Evolutionary conservation across 2,329 filamentous ascomycete species (phyloP).

Genomic region (Colletotrichum orchidophilum): DNA sequence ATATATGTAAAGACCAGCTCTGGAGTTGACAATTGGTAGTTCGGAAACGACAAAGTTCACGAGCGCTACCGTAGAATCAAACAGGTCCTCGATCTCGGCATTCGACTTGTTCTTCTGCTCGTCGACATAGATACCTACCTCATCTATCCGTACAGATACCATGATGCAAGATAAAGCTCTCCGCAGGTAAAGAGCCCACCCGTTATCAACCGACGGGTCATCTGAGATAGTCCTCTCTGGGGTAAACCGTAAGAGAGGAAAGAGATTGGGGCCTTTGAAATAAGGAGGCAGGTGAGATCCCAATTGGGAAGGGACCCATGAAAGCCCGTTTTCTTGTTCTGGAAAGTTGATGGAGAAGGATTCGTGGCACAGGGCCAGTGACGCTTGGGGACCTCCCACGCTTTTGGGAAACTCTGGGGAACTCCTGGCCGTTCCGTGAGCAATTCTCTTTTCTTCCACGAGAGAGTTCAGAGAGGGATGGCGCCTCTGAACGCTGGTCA

Average conservation of each 20-base stretch:
- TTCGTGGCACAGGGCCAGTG: not conserved
- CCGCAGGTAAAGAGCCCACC: not conserved
- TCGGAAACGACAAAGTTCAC: conserved; percentile 68
- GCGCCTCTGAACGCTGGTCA: not conserved
- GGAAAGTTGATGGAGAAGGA: conserved; percentile 7
- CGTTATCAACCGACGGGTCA: not conserved
- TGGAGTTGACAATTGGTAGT: conserved; percentile 70
- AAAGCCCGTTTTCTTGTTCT: conserved; percentile 2
- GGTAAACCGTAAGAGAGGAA: not conserved
- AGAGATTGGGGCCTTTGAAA: not conserved
- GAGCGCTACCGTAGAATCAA: conserved; percentile 65
- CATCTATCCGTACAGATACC: too few relatives aligned
- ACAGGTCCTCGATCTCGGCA: conserved; percentile 64
- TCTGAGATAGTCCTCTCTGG: conserved; percentile 6
- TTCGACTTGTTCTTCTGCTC: conserved; percentile 61
- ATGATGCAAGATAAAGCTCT: conserved; percentile 7
- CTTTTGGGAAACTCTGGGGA: conserved; percentile 1
- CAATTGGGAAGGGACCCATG: not conserved
- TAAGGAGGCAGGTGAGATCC: not conserved
- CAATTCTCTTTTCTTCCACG: not conserved
- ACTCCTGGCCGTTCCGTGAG: not conserved
- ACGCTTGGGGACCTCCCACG: conserved; percentile 6
- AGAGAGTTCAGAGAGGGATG: not conserved
- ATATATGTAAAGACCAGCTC: conserved; percentile 86
- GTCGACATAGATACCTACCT: conserved; percentile 42